Evolutionary conservation across 78 protist species (phyloP), one percentile per base, ranked within the genome.

Genomic region (Andalucia godoyi): DNA sequence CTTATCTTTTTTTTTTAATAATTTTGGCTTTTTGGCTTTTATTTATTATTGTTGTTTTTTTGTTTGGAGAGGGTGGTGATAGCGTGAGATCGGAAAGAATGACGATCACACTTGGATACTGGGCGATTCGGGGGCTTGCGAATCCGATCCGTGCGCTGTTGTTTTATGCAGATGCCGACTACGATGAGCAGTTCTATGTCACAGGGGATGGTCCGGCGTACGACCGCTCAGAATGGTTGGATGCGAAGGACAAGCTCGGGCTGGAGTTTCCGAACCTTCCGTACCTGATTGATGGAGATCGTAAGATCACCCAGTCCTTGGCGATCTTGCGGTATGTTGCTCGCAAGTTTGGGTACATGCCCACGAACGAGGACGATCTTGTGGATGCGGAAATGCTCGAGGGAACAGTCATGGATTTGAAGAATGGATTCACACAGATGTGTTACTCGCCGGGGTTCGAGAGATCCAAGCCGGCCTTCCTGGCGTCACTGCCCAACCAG

Each of bases 221-320:
- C 33, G 8, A n/a, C 9, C 42, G 64, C 42, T 6, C 18, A 25
- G 64, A 58, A 27, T 58, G 64, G 64, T 58, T 6, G 33, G 64
- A 61, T 7, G 66, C 10, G 36, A 61, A 61, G 53, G 10, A 25
- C 27, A 37, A 32, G 10, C 53, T 37, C 17, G 66, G 52, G 53
- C 23, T 61, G 36, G 66, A 61, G 41, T 61, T 61, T 38, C 66
- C 66, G 39, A 61, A 61, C 53, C 53, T 61, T 21, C 66, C 66
- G 30, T 61, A 61, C 66, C 34, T 61, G 13, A 5, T 61, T 38
- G 66, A 61, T 38, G 47, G 66, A 5, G 66, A 37, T 38, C 21
- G 9, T 32, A 38, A 38, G 53, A 7, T 61, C 36, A 61, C 49
- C 36, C 49, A 61, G 27, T 17, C 49, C 50, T 40, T 17, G 12